phyloP scores from a whole-genome alignment of 495 filamentous ascomycete genomes.

The Annulohypoxylon stygium region DNA sequence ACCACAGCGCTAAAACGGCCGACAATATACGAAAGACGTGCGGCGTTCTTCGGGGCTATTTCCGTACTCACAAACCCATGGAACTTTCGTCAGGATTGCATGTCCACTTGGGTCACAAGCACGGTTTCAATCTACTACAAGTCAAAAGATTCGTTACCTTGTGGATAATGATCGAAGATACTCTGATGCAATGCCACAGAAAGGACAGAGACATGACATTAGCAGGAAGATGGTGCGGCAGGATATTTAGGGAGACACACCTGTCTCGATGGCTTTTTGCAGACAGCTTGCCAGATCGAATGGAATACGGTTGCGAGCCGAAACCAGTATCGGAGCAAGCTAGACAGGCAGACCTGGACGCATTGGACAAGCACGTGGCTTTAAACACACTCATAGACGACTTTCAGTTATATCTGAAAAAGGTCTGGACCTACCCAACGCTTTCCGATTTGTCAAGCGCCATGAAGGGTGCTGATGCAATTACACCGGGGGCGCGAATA shows the following conservation, averaged over 20 bases:
- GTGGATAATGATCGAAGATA: slow-evolving; percentile 33
- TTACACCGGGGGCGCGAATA: neutral
- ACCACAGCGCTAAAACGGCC: neutral
- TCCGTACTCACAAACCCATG: slow-evolving; percentile 48
- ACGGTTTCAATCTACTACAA: slow-evolving; percentile 40
- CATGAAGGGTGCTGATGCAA: neutral
- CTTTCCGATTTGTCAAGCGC: neutral
- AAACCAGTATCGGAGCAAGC: neutral
- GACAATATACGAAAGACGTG: slow-evolving; percentile 28
- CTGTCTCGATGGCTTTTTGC: slow-evolving; percentile 11
- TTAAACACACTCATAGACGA: too few relatives aligned
- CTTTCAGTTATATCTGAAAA: too few relatives aligned
- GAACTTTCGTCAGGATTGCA: slow-evolving; percentile 38
- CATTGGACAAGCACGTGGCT: too few relatives aligned
- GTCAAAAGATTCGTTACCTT: slow-evolving; percentile 42
- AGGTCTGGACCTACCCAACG: slow-evolving; percentile 22
- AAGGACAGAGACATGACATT: slow-evolving; percentile 37
- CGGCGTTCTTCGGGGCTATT: slow-evolving; percentile 17
- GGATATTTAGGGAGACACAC: neutral
- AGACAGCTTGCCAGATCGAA: too few relatives aligned
- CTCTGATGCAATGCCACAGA: slow-evolving; percentile 35
- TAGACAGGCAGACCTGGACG: neutral
- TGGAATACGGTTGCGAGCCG: neutral
- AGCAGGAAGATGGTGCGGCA: slow-evolving; percentile 4
- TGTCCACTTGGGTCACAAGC: slow-evolving; percentile 43